phyloP scores from a whole-genome alignment of 257 asterid genomes.

The Scutellaria baicalensis region DNA sequence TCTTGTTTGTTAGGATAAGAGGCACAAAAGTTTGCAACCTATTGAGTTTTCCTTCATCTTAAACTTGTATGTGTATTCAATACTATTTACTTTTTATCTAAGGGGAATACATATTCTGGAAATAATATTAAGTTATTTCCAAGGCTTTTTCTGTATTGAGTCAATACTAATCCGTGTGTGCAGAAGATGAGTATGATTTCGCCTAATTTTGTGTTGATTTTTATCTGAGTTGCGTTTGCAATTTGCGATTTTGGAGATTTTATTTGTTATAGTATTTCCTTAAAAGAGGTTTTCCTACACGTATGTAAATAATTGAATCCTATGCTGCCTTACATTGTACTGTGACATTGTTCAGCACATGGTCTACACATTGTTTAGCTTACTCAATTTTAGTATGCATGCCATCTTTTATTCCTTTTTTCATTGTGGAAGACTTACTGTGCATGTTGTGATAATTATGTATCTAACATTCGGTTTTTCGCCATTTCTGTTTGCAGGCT shows the following conservation, averaged over 20 bases:
- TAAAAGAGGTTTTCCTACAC: neutral
- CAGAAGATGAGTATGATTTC: neutral
- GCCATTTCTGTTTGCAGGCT: constrained; percentile 21
- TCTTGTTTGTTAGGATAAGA: neutral
- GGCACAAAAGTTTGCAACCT: neutral
- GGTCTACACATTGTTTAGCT: too few species aligned
- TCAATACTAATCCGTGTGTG: neutral
- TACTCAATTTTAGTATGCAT: too few species aligned
- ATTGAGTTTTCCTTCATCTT: neutral
- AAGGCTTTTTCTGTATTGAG: neutral
- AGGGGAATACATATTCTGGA: neutral
- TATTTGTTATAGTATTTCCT: neutral
- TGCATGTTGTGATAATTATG: too few species aligned
- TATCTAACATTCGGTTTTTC: neutral
- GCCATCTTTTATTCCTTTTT: too few species aligned
- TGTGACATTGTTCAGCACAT: too few species aligned
- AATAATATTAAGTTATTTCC: neutral
- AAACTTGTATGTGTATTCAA: neutral
- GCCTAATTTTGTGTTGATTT: neutral
- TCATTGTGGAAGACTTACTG: too few species aligned
- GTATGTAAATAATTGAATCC: neutral
- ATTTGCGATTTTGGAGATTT: neutral
- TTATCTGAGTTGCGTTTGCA: neutral
- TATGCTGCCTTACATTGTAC: too few species aligned
- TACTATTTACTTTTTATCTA: neutral